Evolutionary conservation across 2,329 filamentous ascomycete genomes (phyloP).

Genomic region (Sclerotiophoma versabilis): DNA sequence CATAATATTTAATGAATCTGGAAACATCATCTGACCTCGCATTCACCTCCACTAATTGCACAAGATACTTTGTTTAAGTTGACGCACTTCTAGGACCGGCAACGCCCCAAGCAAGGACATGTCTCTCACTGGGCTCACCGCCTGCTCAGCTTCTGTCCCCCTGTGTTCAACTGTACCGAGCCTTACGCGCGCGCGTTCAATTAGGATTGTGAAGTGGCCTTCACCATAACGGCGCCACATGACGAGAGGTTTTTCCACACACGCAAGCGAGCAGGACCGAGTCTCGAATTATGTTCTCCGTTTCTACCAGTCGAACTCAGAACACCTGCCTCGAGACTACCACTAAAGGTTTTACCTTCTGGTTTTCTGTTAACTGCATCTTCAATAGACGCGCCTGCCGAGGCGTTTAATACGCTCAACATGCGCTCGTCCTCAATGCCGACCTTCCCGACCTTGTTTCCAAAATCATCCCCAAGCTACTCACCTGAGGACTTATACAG

Average conservation of each 20-base stretch:
- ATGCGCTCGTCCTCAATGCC: constrained; percentile 4
- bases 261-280: background rate
- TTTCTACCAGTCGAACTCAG: no score
- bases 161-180: no score
- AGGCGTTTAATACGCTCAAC: background rate
- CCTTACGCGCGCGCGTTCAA: background rate
- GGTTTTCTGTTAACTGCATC: background rate
- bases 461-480: background rate
- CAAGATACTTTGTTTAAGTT: background rate
- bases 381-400: background rate
- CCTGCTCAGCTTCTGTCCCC: no score
- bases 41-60: background rate
- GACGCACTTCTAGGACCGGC: background rate
- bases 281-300: background rate
- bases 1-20: constrained; percentile 15
- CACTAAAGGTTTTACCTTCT: background rate
- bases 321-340: background rate
- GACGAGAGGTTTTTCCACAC: background rate
- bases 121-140: no score
- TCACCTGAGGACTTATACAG: constrained; percentile 1
- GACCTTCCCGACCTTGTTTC: background rate
- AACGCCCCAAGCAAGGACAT: background rate
- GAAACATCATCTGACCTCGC: background rate
- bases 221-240: constrained; percentile 2
- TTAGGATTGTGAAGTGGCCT: background rate